A percentile compares a stretch with the other conserved stretches of the same genome.
These are phyloP conservation scores for Lactifluus pinguis DNA, from an alignment of 768 basidiomycete species.

Conservation along the genomic window DNA sequence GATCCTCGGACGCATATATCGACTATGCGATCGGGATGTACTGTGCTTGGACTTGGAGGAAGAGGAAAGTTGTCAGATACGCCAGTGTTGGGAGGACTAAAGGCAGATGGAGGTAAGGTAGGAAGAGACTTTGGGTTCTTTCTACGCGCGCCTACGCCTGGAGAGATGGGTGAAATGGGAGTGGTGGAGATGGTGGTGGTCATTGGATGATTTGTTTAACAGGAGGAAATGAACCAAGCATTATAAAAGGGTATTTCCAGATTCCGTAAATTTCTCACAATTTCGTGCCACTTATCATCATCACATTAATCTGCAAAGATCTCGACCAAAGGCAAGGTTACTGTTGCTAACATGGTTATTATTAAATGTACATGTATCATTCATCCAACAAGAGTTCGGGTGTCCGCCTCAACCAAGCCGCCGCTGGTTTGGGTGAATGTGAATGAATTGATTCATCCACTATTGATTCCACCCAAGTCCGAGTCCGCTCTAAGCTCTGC, in stretches of 20 bases:
- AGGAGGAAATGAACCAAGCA: no score
- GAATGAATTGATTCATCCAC: conserved; percentile 15
- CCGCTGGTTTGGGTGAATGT: conserved; percentile 4
- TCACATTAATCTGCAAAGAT: no score
- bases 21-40: conserved; percentile 54
- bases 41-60: conserved; percentile 56
- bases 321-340: no score
- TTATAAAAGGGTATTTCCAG: no score
- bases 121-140: conserved; percentile 60
- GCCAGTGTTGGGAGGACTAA: conserved; percentile 61
- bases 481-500: conserved; percentile 18
- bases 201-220: no score
- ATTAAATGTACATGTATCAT: neutral
- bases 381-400: conserved; percentile 20
- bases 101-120: conserved; percentile 65
- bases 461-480: conserved; percentile 15
- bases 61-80: conserved; percentile 59
- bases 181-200: neutral
- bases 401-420: conserved; percentile 19
- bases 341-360: no score
- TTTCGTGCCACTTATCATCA: no score
- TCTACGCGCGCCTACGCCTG: conserved; percentile 41
- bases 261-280: no score
- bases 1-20: conserved; percentile 56
- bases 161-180: conserved; percentile 29